Conservation (phyloP, 495 filamentous ascomycete species). For the Parachaetomium inaequale region DNA sequence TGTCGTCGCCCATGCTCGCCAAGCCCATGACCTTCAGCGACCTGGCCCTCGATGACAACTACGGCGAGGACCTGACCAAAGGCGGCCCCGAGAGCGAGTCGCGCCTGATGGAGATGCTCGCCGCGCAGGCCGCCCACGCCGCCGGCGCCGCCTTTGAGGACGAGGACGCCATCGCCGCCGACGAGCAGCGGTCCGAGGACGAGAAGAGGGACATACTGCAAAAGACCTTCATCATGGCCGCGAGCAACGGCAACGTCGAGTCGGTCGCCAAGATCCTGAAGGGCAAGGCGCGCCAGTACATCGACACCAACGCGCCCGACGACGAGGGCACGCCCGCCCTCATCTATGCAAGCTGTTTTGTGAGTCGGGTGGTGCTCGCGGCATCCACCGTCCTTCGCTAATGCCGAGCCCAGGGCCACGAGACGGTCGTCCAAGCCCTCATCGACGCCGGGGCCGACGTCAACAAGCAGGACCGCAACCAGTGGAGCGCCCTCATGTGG, state of each 20-base stretch:
- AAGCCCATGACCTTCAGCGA: slow-evolving; percentile 78
- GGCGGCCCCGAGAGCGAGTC: slow-evolving; percentile 77
- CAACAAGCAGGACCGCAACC: slow-evolving; percentile 89
- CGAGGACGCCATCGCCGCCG: slow-evolving; percentile 70
- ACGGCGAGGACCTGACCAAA: slow-evolving; percentile 57
- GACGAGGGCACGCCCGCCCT: slow-evolving; percentile 92
- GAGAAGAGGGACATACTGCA: slow-evolving; percentile 82
- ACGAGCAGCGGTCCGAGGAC: slow-evolving; percentile 66
- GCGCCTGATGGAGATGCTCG: slow-evolving; percentile 91
- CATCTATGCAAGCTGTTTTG: slow-evolving; percentile 99
- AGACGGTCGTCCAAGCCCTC: slow-evolving; percentile 79
- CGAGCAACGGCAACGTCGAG: slow-evolving; percentile 90
- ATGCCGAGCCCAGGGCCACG: slow-evolving; percentile 65
- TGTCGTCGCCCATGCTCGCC: slow-evolving; percentile 78
- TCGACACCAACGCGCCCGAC: slow-evolving; percentile 88
- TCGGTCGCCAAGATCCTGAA: slow-evolving; percentile 71
- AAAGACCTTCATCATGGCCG: slow-evolving; percentile 87
- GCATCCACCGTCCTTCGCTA: slow-evolving; percentile 13
- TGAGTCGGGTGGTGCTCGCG: slow-evolving; percentile 44
- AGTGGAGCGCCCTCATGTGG: slow-evolving; percentile 99
- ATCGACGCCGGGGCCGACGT: slow-evolving; percentile 86
- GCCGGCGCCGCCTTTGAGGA: slow-evolving; percentile 68
- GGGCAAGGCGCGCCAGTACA: slow-evolving; percentile 68
- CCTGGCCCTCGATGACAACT: slow-evolving; percentile 49
- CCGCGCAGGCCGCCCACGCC: slow-evolving; percentile 81